Percentiles rank a stretch among this genome's conserved stretches.
phyloP scores from a whole-genome alignment of 805 yeast genomes.

The Lachancea cidri region DNA sequence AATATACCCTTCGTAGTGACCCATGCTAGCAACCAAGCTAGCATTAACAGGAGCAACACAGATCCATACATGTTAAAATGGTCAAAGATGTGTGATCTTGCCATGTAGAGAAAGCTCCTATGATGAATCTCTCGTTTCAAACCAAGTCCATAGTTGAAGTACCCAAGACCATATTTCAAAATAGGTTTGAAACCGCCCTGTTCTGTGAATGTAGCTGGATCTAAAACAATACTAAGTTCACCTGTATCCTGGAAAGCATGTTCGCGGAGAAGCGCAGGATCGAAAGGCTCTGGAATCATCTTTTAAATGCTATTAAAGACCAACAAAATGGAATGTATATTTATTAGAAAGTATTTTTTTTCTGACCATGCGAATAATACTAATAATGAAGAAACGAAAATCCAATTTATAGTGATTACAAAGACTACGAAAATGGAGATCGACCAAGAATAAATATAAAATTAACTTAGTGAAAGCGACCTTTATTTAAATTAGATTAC shows the following conservation, averaged over 20 bases:
- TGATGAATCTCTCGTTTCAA: slow-evolving; percentile 21
- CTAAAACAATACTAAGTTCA: slow-evolving; percentile 25
- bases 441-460: too few species aligned
- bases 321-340: too few species aligned
- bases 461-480: too few species aligned
- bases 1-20: slow-evolving; percentile 5
- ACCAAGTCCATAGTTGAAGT: slow-evolving; percentile 28
- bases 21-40: slow-evolving; percentile 15
- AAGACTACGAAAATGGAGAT: too few species aligned
- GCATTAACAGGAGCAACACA: slow-evolving; percentile 13
- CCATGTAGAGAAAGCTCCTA: slow-evolving; percentile 13
- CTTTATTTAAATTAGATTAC: too few species aligned
- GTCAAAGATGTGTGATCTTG: slow-evolving; percentile 23
- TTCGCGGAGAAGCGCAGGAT: slow-evolving; percentile 34
- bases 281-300: slow-evolving; percentile 36
- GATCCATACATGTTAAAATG: slow-evolving; percentile 20
- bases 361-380: too few species aligned
- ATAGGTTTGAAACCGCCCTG: slow-evolving; percentile 31
- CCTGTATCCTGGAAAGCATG: slow-evolving; percentile 33
- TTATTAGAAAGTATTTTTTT: too few species aligned
- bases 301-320: neutral
- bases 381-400: too few species aligned
- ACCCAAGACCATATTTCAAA: slow-evolving; percentile 31
- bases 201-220: slow-evolving; percentile 25
- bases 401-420: too few species aligned